Conservation (phyloP, 352 stramenopile genomes). For the Saprolegnia parasitica region DNA sequence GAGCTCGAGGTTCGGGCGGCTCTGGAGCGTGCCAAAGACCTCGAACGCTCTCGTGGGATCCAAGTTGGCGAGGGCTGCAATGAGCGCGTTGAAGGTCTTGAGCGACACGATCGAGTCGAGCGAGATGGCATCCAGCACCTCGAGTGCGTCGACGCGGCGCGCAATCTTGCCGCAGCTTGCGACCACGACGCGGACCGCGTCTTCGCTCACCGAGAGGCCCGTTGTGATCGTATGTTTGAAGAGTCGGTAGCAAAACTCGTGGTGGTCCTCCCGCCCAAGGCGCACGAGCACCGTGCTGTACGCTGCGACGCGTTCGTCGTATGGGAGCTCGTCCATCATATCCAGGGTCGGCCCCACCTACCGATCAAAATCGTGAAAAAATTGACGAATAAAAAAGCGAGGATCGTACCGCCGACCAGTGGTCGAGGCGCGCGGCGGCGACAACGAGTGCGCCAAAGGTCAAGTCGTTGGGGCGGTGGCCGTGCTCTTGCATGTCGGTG, state of each 20-base stretch:
- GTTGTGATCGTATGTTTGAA: conserved; percentile 7
- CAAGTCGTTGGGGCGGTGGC: conserved; percentile 57
- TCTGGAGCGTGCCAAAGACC: conserved; percentile 47
- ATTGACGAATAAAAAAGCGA: not conserved
- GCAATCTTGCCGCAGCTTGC: conserved; percentile 23
- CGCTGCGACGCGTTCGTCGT: not conserved
- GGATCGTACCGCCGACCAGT: conserved; percentile 56
- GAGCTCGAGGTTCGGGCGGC: conserved; percentile 46
- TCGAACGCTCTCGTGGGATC: conserved; percentile 39
- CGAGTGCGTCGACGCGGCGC: conserved; percentile 29
- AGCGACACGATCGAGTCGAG: conserved; percentile 53
- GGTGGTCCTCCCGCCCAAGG: conserved; percentile 1
- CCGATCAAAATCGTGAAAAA: no score
- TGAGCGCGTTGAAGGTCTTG: conserved; percentile 82
- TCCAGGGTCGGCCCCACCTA: not conserved
- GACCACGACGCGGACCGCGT: not conserved
- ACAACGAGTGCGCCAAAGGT: conserved; percentile 71
- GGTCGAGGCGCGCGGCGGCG: conserved; percentile 60
- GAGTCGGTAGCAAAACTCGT: conserved; percentile 16
- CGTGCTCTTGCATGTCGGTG: conserved; percentile 65
- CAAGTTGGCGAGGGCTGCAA: conserved; percentile 69
- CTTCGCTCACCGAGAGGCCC: conserved; percentile 1
- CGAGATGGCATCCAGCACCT: conserved; percentile 58
- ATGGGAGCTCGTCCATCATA: conserved; percentile 8
- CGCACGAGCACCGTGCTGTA: not conserved